These are phyloP conservation scores for Diphasiastrum complanatum DNA, from an alignment of 83 land plant genomes.

Conservation along the genomic window DNA sequence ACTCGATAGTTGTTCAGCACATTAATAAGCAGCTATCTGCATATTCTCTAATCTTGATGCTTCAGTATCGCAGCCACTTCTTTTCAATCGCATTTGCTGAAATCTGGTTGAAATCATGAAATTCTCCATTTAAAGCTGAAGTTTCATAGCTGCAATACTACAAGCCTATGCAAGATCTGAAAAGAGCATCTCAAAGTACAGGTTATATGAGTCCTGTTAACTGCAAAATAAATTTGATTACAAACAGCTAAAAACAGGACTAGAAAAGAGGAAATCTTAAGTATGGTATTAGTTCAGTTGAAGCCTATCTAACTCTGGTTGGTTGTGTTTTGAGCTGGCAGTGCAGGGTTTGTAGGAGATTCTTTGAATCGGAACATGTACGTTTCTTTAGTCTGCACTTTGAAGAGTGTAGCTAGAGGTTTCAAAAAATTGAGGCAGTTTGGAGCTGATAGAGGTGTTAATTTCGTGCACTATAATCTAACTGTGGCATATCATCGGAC, in stretches of 20 bases:
- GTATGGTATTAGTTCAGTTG: background rate
- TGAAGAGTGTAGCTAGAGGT: constrained; percentile 42
- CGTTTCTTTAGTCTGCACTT: constrained; percentile 62
- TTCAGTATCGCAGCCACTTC: no score
- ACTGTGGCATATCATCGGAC: constrained; percentile 86
- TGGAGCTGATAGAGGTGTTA: constrained; percentile 71
- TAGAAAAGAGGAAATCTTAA: background rate
- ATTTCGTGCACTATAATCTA: constrained; percentile 63
- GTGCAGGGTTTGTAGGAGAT: constrained; percentile 88
- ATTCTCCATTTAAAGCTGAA: no score
- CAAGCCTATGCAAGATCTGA: background rate
- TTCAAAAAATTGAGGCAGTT: constrained; percentile 74
- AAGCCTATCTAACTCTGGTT: background rate
- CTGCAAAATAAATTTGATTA: background rate
- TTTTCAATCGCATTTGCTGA: no score
- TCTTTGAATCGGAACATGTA: constrained; percentile 89
- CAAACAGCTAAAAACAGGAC: background rate
- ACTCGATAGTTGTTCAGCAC: no score
- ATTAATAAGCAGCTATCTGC: no score
- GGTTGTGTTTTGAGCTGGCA: constrained; percentile 5
- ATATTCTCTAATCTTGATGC: no score
- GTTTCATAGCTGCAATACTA: no score
- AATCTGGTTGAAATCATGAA: no score
- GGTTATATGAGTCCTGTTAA: background rate
- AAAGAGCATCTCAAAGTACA: background rate